Conservation (phyloP, 306 rosid genomes). For the Datisca glomerata region DNA sequence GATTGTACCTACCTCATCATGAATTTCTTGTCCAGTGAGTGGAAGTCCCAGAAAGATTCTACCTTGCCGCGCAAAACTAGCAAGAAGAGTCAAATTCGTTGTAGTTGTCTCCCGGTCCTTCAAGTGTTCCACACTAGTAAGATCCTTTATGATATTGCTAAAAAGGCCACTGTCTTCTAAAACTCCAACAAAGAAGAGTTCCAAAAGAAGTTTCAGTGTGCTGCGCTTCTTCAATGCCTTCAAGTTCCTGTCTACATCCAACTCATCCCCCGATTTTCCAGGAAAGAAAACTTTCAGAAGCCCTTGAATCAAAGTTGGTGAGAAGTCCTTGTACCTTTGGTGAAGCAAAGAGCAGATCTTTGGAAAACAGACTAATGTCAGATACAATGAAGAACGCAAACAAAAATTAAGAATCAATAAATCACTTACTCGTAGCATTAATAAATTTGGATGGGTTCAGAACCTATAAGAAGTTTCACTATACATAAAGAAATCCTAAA, state of each 20-base stretch:
- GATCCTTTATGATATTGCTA: slow-evolving; percentile 78
- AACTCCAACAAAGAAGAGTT: slow-evolving; percentile 91
- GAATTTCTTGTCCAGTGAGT: slow-evolving; percentile 63
- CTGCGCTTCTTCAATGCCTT: slow-evolving; percentile 99
- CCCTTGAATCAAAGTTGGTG: slow-evolving; percentile 85
- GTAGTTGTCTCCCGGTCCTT: slow-evolving; percentile 89
- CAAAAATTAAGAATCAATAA: no score
- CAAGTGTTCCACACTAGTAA: slow-evolving; percentile 69
- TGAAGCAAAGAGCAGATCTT: slow-evolving; percentile 98
- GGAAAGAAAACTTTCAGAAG: slow-evolving; percentile 86
- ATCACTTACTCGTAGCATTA: no score
- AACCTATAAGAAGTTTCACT: no score
- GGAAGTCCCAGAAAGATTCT: slow-evolving; percentile 80
- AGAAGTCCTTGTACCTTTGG: slow-evolving; percentile 93
- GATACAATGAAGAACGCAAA: no score
- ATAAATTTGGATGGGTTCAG: no score
- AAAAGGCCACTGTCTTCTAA: slow-evolving; percentile 75
- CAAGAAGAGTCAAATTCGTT: slow-evolving; percentile 95
- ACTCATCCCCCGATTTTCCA: slow-evolving; percentile 78
- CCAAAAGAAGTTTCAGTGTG: slow-evolving; percentile 74
- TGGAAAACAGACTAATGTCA: slow-evolving; percentile 14
- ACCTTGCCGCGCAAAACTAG: slow-evolving; percentile 98
- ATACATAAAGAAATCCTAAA: no score
- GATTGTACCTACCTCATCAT: slow-evolving; percentile 58
- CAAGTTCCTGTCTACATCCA: slow-evolving; percentile 67